phyloP scores from a whole-genome alignment of 768 basidiomycete species.

The Rhodotorula graminis region DNA sequence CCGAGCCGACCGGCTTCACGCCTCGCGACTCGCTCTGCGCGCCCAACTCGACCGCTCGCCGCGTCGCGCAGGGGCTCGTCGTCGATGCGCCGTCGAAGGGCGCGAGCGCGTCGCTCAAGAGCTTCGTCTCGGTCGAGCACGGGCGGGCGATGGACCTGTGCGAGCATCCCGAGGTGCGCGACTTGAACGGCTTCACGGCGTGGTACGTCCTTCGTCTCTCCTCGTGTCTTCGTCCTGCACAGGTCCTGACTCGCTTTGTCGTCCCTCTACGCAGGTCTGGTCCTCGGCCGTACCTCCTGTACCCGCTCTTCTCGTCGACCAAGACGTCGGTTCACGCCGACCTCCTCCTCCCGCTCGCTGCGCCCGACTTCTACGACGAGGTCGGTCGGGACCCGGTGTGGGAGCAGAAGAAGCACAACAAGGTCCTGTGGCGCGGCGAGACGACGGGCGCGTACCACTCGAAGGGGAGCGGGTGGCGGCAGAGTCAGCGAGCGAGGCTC shows the following conservation, averaged over 20 bases:
- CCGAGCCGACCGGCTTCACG: slow-evolving; percentile 15
- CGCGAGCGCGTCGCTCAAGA: background rate
- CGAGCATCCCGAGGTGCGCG: slow-evolving; percentile 43
- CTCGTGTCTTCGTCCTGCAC: too few species aligned
- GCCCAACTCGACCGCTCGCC: slow-evolving; percentile 35
- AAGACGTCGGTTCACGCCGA: slow-evolving; percentile 40
- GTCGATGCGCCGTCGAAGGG: slow-evolving; percentile 12
- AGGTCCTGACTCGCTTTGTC: too few species aligned
- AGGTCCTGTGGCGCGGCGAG: slow-evolving; percentile 50
- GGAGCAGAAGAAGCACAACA: slow-evolving; percentile 49
- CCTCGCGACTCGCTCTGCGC: slow-evolving; percentile 39
- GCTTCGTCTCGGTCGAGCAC: slow-evolving; percentile 45
- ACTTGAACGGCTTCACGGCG: slow-evolving; percentile 44
- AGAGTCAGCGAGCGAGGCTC: slow-evolving; percentile 40
- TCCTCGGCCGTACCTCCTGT: slow-evolving; percentile 38
- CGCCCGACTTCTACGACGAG: slow-evolving; percentile 48
- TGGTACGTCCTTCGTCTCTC: slow-evolving; percentile 23
- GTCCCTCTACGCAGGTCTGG: slow-evolving; percentile 22
- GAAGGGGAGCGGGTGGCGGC: slow-evolving; percentile 37
- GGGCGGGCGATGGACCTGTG: slow-evolving; percentile 45
- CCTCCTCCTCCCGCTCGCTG: slow-evolving; percentile 48
- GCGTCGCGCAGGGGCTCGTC: background rate
- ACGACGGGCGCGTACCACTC: slow-evolving; percentile 46
- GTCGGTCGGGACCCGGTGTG: slow-evolving; percentile 44
- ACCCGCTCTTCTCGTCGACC: slow-evolving; percentile 40